Evolutionary conservation across 345 rosid species (phyloP), one percentile per base, ranked within the genome.

Genomic region (Cardamine occulta): DNA sequence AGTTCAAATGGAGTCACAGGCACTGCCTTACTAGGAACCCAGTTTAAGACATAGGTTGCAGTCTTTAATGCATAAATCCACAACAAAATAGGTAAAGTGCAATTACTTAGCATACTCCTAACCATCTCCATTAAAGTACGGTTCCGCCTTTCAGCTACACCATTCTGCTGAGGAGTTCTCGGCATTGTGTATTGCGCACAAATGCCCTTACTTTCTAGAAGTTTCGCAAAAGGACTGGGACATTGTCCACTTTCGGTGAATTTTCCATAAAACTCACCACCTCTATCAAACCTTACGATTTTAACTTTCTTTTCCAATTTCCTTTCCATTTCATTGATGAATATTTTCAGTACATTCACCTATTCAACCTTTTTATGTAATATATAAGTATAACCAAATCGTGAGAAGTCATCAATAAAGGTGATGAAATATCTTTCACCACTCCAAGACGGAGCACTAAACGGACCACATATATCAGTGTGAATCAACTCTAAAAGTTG

Each of bases 391-490:
- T 49, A 66, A 0, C 58, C 18, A 7, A 8, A 66, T 10, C 17
- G 39, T 47, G 59, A 66, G 9, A 17, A 49, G 8, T 66, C 71
- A 28, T 66, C 40, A 8, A 51, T 66, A 49, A 66, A 66, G 10
- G 17, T 66, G 8, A 66, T 66, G 14, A 66, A 66, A 7, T 66
- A 47, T 9, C 17, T 44, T n/a, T 67, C 44, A 26, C 32, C 48
- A 5, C 40, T 65, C 47, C 40, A 66, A 29, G 39, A 66, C 2
- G 47, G 47, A 67, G 29, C 12, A 32, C 32, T 32, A 1, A 67
- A 67, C 2, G 32, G 42, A 23, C 44, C 71, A 67, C 72, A 66
- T 0, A 67, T 67, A 35, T 67, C 6, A 0, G 60, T 67, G 12
- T 67, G 58, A 0, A 67, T 51, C 11, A 48, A 51, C 72, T 47